Percentiles rank a stretch among this genome's conserved stretches.
phyloP scores from a whole-genome alignment of 202 grass and related monocot genomes.

The Panicum virgatum region DNA sequence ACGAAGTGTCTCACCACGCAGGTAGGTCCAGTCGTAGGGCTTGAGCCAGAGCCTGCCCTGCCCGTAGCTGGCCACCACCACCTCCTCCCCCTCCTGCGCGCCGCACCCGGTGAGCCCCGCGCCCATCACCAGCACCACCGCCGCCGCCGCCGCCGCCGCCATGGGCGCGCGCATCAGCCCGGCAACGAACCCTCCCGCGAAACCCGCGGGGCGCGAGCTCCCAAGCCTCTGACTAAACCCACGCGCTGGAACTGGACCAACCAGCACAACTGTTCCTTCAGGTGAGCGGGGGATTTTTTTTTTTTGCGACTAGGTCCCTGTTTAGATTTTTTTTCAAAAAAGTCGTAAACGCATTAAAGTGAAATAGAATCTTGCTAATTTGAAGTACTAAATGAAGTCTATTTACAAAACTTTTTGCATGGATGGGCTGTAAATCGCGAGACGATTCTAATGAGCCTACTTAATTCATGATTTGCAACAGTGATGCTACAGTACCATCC shows the following conservation, averaged over 20 bases:
- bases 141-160: constrained; percentile 10
- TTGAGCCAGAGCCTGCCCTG: constrained; percentile 59
- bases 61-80: constrained; percentile 65
- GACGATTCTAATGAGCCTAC: too few relatives aligned
- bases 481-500: too few relatives aligned
- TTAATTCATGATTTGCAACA: too few relatives aligned
- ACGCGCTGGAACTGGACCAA: not conserved
- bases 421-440: too few relatives aligned
- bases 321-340: too few relatives aligned
- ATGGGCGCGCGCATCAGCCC: not conserved
- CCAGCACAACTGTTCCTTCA: not conserved
- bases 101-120: not conserved
- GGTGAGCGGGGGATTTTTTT: not conserved
- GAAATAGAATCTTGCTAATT: too few relatives aligned
- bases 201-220: not conserved
- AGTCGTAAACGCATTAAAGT: too few relatives aligned
- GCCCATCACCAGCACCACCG: not conserved
- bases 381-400: too few relatives aligned
- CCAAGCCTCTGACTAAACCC: constrained; percentile 1
- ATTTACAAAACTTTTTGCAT: too few relatives aligned
- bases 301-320: too few relatives aligned
- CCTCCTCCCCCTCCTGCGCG: constrained; percentile 33
- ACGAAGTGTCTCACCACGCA: constrained; percentile 53
- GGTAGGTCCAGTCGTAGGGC: constrained; percentile 91
- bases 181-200: not conserved